These are phyloP conservation scores for Blattamonas nauphoetae DNA, from an alignment of 78 protist genomes.

Conservation along the genomic window DNA sequence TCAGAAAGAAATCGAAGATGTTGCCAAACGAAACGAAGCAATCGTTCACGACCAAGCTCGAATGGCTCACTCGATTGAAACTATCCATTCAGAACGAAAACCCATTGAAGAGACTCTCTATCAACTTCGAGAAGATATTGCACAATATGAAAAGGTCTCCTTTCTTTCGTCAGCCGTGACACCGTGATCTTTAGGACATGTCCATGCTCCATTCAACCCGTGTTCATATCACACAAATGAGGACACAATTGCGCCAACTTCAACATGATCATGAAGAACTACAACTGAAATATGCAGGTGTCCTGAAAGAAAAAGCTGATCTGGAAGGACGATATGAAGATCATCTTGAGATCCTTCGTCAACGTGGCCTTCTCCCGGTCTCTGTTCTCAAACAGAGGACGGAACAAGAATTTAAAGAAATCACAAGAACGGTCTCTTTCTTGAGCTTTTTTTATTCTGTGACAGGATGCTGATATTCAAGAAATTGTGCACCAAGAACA, in stretches of 20 bases:
- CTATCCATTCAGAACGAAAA: neutral
- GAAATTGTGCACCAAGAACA: constrained; percentile 57
- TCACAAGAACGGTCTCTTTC: too few relatives aligned
- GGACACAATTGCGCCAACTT: neutral
- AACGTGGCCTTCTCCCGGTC: neutral
- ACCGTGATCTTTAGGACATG: neutral
- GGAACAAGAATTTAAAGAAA: too few relatives aligned
- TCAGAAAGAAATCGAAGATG: neutral
- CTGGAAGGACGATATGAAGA: neutral
- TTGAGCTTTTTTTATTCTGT: neutral
- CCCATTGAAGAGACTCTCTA: neutral
- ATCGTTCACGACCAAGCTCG: neutral
- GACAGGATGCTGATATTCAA: constrained; percentile 19
- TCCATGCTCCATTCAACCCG: neutral
- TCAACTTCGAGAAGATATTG: neutral
- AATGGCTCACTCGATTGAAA: neutral
- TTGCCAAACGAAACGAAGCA: neutral
- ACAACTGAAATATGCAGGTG: neutral
- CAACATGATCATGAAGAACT: neutral
- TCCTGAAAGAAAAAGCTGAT: neutral
- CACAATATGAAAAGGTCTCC: neutral
- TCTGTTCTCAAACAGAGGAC: neutral
- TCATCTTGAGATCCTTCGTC: neutral
- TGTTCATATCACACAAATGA: neutral
- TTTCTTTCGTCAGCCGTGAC: neutral